Evolutionary conservation across 257 asterid species (phyloP).

Genomic region (Salvia rosmarinus): DNA sequence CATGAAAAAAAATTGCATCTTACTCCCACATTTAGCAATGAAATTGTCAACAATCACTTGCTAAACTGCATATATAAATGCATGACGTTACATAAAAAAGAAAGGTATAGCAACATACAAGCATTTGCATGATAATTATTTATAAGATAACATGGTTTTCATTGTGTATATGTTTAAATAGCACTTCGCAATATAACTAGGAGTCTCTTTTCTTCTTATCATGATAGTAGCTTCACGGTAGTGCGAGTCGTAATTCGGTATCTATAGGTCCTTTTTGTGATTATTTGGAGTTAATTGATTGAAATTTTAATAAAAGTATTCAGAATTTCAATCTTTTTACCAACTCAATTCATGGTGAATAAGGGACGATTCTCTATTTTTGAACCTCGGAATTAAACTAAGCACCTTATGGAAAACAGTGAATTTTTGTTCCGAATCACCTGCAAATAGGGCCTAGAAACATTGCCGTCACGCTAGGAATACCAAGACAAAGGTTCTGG

Average conservation of each 20-base stretch:
- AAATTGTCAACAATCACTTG: too few species aligned
- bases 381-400: not conserved
- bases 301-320: not conserved
- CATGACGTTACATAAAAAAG: too few species aligned
- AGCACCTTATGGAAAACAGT: not conserved
- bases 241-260: not conserved
- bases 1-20: too few species aligned
- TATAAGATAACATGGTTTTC: not conserved
- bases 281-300: not conserved
- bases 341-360: not conserved
- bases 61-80: too few species aligned
- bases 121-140: too few species aligned
- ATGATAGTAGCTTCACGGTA: not conserved
- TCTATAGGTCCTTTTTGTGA: not conserved
- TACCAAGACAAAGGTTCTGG: not conserved
- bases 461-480: not conserved
- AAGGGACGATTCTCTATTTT: not conserved
- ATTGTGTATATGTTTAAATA: too few species aligned
- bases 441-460: not conserved
- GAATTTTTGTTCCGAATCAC: constrained; percentile 7
- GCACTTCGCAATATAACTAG: too few species aligned
- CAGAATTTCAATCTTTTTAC: not conserved
- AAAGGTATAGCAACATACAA: too few species aligned
- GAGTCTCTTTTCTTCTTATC: not conserved
- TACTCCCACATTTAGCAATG: too few species aligned